Conservation (phyloP, 306 rosid genomes). For the Cicer yamashitae region DNA sequence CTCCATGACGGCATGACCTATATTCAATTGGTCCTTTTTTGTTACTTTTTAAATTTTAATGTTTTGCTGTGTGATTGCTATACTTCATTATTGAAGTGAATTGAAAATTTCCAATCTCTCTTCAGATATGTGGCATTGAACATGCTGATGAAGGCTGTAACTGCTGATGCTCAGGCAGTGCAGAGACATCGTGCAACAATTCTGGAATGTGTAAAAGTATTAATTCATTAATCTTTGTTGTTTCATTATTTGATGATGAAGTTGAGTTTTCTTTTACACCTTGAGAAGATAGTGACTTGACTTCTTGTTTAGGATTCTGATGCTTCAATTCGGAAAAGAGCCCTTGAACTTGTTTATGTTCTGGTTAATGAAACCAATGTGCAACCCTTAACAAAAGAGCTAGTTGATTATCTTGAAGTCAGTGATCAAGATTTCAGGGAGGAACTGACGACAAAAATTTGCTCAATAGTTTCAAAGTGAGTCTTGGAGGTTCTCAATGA, state of each 20-base stretch:
- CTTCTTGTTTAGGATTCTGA: conserved; percentile 78
- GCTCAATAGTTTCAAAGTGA: conserved; percentile 92
- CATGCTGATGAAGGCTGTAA: conserved; percentile 94
- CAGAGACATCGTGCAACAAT: conserved; percentile 98
- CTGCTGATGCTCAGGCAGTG: conserved; percentile 89
- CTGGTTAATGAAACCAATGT: conserved; percentile 89
- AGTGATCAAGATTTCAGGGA: conserved; percentile 88
- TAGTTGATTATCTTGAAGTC: conserved; percentile 82
- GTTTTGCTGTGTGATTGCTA: conserved; percentile 17
- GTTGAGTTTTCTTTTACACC: conserved; percentile 34
- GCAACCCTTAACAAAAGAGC: conserved; percentile 86
- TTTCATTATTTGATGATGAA: conserved; percentile 35
- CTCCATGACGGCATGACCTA: conserved; percentile 26
- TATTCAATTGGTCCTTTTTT: conserved; percentile 4
- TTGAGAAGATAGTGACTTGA: conserved; percentile 48
- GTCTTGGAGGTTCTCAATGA: conserved; percentile 46
- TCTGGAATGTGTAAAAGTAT: conserved; percentile 95
- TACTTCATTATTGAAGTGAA: conserved; percentile 30
- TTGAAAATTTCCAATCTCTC: conserved; percentile 34
- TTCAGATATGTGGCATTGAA: conserved; percentile 91
- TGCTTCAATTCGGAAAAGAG: conserved; percentile 95
- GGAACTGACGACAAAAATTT: conserved; percentile 92
- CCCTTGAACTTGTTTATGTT: conserved; percentile 91
- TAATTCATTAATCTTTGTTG: conserved; percentile 24
- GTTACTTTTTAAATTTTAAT: conserved; percentile 3